These are phyloP conservation scores for Mycoemilia scoparia DNA, from an alignment of 192 early-diverging fungal species.

Conservation along the genomic window DNA sequence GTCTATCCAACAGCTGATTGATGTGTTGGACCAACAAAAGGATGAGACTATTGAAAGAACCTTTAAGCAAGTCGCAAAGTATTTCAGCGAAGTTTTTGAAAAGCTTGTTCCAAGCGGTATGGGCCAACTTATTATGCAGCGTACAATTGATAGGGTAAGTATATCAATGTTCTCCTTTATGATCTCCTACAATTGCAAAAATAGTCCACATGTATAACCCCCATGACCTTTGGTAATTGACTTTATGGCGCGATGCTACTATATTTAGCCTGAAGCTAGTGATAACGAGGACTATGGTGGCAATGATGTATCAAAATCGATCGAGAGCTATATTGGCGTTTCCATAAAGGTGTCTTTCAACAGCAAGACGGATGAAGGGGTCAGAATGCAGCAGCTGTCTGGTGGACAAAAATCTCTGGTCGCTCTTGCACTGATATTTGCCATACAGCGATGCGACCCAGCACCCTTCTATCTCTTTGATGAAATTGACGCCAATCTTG, in stretches of 20 bases:
- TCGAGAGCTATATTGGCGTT: conserved; percentile 83
- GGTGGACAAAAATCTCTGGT: conserved; percentile 98
- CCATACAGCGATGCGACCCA: conserved; percentile 94
- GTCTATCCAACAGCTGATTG: conserved; percentile 74
- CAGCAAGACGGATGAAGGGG: conserved; percentile 65
- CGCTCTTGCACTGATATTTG: conserved; percentile 91
- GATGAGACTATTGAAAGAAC: conserved; percentile 95
- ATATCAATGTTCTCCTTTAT: too few species aligned
- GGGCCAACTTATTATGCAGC: conserved; percentile 74
- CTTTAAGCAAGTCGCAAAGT: conserved; percentile 75
- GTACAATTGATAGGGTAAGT: conserved; percentile 32
- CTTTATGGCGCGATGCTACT: too few species aligned
- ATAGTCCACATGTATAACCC: too few species aligned
- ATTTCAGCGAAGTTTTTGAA: conserved; percentile 77
- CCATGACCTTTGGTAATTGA: too few species aligned
- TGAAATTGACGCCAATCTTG: conserved; percentile 97
- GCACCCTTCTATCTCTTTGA: conserved; percentile 99
- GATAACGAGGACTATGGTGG: conserved; percentile 19
- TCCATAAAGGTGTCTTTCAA: conserved; percentile 90
- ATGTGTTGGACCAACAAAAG: conserved; percentile 84
- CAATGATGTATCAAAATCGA: conserved; percentile 10
- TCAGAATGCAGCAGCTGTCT: conserved; percentile 87
- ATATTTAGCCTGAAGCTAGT: conserved; percentile 7
- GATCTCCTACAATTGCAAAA: too few species aligned
- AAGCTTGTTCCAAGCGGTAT: conserved; percentile 75